Base-by-base conservation (phyloP, 2,329 filamentous ascomycete species). In the Pseudofabraea citricarpa region DNA sequence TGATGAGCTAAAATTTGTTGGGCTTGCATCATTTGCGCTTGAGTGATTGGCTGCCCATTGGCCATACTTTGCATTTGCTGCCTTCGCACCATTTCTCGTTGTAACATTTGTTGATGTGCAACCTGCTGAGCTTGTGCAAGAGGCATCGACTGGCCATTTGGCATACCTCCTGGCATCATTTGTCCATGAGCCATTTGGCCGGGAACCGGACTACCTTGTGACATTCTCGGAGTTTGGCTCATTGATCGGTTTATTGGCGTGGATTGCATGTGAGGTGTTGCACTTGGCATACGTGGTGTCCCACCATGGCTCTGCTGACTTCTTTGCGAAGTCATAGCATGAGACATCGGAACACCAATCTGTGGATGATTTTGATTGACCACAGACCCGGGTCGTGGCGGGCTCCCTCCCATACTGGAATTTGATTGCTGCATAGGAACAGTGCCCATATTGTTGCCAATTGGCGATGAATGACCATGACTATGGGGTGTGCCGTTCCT, bases 391-490 rank as follows among this genome's bases (percentile, higher is more conserved):
- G 84, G 81, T 35, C 83, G 72, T 15, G 80, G 70, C 20, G 84
- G 84, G 55, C 83, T 87, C 40, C 72, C 79, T 16, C 80, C 81
- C 72, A 86, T 82, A 53, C 74, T 83, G 2, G 83, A 85, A 38
- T 75, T 79, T 21, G 79, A 80, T 26, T 74, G 72, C 49, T 83
- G 78, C 81, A 85, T 85, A 0, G 77, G 67, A 20, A 76, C 75
- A 47, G 57, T 55, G 6, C 50, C 53, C 46, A 60, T 56, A 26
- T 52, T 56, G 26, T 74, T 74, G n/a, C 79, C 73, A 71, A 79
- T 81, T 7, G 81, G 81, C 2, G 81, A 84, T 5, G 81, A 83
- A 79, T 26, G 79, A 81, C 66, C 78, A 15, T 37, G 75, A 44
- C 75, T 78, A 44, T 81, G 78, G 10, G 81, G 81, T 1, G 80